Percentiles rank a stretch among this genome's conserved stretches.
Conservation (phyloP, 2,329 filamentous ascomycete species). For the Trichoderma harzianum region DNA sequence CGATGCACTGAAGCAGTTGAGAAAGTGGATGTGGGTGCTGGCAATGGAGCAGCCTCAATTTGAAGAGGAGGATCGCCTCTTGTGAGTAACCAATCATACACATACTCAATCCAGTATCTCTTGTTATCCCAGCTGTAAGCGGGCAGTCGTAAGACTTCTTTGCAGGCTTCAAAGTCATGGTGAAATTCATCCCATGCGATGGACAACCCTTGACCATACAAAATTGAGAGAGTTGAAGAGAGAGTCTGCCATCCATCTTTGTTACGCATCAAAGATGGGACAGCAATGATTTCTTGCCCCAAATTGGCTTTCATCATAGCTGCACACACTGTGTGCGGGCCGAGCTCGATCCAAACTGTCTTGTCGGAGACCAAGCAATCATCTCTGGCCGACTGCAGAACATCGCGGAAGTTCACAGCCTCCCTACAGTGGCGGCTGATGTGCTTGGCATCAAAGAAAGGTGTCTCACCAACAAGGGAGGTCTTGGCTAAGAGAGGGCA, state of each 20-base stretch:
- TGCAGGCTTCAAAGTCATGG: conserved; percentile 39
- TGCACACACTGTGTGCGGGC: conserved; percentile 2
- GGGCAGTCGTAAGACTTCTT: conserved; percentile 56
- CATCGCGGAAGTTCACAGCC: conserved; percentile 2
- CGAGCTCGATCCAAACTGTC: background rate
- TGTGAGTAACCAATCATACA: conserved; percentile 65
- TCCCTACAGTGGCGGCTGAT: conserved; percentile 10
- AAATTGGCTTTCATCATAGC: conserved; percentile 1
- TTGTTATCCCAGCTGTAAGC: conserved; percentile 71
- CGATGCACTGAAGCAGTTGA: conserved; percentile 7
- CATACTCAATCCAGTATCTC: conserved; percentile 63
- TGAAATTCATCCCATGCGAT: conserved; percentile 70
- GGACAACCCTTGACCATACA: conserved; percentile 50
- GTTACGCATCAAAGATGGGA: conserved; percentile 5
- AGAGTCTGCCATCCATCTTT: conserved; percentile 11
- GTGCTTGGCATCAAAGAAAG: background rate
- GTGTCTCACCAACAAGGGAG: conserved; percentile 44
- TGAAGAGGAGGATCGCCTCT: conserved; percentile 40
- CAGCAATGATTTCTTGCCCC: background rate
- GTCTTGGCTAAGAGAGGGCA: conserved; percentile 57
- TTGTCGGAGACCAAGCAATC: background rate
- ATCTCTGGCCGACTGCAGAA: background rate
- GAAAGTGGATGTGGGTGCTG: conserved; percentile 30
- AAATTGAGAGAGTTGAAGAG: background rate
- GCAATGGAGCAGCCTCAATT: conserved; percentile 46